Percentiles rank a stretch among this genome's conserved stretches.
These are phyloP conservation scores for Neurospora sp. DNA, from an alignment of 495 filamentous ascomycete genomes.

Conservation along the genomic window DNA sequence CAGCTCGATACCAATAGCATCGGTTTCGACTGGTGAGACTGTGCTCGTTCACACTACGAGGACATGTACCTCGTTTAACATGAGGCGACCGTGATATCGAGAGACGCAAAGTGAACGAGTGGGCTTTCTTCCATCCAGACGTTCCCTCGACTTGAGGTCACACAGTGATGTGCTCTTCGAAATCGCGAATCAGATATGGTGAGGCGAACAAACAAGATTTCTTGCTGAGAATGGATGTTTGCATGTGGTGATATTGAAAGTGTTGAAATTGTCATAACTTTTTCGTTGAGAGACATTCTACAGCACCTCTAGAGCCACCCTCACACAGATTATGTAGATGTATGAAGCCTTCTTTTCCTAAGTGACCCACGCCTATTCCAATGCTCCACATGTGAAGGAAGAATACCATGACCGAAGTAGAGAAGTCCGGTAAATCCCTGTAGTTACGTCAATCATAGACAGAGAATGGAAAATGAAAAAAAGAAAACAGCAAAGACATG, in stretches of 20 bases:
- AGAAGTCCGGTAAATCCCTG: not conserved
- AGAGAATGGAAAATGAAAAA: not conserved
- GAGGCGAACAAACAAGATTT: not conserved
- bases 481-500: not conserved
- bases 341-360: conserved; percentile 2
- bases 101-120: not conserved
- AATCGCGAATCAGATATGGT: not conserved
- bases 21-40: not conserved
- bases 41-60: not conserved
- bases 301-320: conserved; percentile 1
- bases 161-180: not conserved
- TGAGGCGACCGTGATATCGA: not conserved
- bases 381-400: conserved; percentile 8
- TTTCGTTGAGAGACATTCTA: conserved; percentile 4
- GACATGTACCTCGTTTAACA: not conserved
- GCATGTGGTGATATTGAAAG: not conserved
- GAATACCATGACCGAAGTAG: conserved; percentile 2
- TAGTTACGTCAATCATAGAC: not conserved
- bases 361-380: conserved; percentile 4
- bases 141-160: not conserved
- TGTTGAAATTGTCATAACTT: not conserved
- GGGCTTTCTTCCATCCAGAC: not conserved
- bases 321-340: conserved; percentile 7
- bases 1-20: not conserved
- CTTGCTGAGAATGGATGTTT: not conserved